Evolutionary conservation across 208 protist species (phyloP).

Genomic region (Phytomonas sp.): DNA sequence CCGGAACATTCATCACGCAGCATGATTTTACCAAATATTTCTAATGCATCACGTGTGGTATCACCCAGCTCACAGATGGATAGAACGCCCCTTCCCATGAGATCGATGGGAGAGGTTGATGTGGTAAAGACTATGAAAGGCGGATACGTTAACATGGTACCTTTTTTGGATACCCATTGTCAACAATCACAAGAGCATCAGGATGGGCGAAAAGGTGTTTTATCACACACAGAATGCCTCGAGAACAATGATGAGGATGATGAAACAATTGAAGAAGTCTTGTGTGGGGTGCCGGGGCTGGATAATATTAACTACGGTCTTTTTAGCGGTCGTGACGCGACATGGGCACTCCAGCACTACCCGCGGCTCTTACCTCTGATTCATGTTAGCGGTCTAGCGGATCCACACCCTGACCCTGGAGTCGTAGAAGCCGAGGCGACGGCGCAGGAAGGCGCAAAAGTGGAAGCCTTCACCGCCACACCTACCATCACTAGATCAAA

Average conservation of each 20-base stretch:
- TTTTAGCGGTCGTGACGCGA: slow-evolving; percentile 52
- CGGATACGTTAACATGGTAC: not conserved
- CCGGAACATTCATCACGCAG: not conserved
- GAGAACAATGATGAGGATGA: slow-evolving; percentile 21
- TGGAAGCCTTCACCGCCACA: not conserved
- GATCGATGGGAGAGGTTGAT: not conserved
- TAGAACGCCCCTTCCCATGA: not conserved
- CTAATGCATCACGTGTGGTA: not conserved
- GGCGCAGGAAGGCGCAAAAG: slow-evolving; percentile 15
- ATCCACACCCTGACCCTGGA: not conserved
- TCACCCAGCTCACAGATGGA: not conserved
- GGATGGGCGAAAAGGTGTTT: not conserved
- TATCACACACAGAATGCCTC: not conserved
- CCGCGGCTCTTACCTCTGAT: slow-evolving; percentile 50
- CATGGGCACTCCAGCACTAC: slow-evolving; percentile 57
- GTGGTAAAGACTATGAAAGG: not conserved
- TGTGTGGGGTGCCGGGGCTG: slow-evolving; percentile 69
- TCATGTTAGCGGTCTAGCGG: slow-evolving; percentile 18
- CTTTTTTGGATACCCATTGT: not conserved
- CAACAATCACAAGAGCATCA: slow-evolving; percentile 4
- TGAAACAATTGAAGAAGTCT: slow-evolving; percentile 50
- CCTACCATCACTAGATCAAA: not conserved
- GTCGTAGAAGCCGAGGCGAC: not conserved
- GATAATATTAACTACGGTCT: slow-evolving; percentile 84
- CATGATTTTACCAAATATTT: not conserved